A percentile compares a stretch with the other conserved stretches of the same genome.
These are phyloP conservation scores for Aureobasidium leucospermi DNA, from an alignment of 2,329 filamentous ascomycete genomes.

Conservation along the genomic window DNA sequence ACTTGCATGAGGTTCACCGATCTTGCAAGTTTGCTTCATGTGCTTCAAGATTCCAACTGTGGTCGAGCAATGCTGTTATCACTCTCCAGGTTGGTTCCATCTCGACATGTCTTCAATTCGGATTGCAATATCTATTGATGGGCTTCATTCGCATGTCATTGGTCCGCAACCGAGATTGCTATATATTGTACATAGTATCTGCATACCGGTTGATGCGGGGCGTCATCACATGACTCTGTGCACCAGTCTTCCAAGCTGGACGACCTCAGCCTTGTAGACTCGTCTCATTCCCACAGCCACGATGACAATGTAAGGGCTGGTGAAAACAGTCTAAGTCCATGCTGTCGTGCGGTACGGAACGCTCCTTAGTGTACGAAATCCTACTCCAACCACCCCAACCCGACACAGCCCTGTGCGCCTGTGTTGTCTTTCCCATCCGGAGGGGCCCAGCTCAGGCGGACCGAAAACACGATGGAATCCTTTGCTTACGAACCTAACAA, in stretches of 20 bases:
- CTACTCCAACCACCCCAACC: neutral
- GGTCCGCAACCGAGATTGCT: neutral
- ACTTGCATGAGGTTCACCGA: neutral
- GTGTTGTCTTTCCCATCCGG: neutral
- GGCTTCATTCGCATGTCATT: neutral
- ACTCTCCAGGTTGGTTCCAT: neutral
- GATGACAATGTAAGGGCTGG: neutral
- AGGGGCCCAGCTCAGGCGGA: neutral
- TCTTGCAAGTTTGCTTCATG: neutral
- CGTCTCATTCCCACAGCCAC: conserved; percentile 5
- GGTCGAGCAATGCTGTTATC: neutral
- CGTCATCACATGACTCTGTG: conserved; percentile 9
- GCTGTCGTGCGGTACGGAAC: conserved; percentile 11
- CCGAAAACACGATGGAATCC: conserved; percentile 4
- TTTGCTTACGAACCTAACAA: conserved; percentile 11
- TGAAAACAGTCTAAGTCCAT: neutral
- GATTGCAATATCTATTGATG: neutral
- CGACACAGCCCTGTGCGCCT: conserved; percentile 8
- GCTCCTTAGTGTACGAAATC: conserved; percentile 5
- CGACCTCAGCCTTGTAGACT: conserved; percentile 6
- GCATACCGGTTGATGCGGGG: conserved; percentile 13
- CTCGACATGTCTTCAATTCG: neutral
- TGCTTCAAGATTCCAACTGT: neutral
- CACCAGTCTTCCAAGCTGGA: neutral
- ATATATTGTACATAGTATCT: neutral